Evolutionary conservation across 2,329 filamentous ascomycete genomes (phyloP).

Genomic region (Fusarium sp.): DNA sequence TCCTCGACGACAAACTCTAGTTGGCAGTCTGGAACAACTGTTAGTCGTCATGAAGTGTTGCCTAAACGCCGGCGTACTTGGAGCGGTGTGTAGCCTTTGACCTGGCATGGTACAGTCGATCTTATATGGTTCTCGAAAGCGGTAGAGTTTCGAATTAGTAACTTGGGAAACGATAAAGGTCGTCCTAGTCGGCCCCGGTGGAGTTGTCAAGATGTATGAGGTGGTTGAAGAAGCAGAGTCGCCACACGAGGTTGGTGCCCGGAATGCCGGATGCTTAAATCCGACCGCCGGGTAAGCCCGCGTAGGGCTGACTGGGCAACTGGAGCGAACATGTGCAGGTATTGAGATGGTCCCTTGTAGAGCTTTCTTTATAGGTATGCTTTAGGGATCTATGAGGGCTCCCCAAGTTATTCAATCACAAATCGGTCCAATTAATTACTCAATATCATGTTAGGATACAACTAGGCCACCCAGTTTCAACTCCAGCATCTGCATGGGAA

Average conservation of each 20-base stretch:
- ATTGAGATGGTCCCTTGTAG: neutral
- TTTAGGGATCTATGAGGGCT: neutral
- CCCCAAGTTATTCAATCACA: neutral
- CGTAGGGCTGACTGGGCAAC: neutral
- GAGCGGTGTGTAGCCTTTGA: neutral
- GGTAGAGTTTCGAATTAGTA: neutral
- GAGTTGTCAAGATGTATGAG: neutral
- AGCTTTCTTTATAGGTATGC: neutral
- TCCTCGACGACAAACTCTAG: slow-evolving; percentile 24
- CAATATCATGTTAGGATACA: neutral
- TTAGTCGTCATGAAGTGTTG: neutral
- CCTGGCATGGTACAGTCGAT: neutral
- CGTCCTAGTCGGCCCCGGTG: neutral
- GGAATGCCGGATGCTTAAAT: neutral
- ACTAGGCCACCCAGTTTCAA: neutral
- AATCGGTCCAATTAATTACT: neutral
- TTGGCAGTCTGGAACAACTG: neutral
- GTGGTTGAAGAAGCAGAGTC: neutral
- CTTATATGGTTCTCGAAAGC: neutral
- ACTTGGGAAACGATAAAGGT: neutral
- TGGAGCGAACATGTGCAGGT: neutral
- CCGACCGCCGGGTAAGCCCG: neutral
- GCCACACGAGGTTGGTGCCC: neutral
- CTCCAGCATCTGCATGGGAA: neutral
- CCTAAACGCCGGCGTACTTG: neutral